Conservation (phyloP, 202 grass and related monocot species). For the Brachypodium distachyon region DNA sequence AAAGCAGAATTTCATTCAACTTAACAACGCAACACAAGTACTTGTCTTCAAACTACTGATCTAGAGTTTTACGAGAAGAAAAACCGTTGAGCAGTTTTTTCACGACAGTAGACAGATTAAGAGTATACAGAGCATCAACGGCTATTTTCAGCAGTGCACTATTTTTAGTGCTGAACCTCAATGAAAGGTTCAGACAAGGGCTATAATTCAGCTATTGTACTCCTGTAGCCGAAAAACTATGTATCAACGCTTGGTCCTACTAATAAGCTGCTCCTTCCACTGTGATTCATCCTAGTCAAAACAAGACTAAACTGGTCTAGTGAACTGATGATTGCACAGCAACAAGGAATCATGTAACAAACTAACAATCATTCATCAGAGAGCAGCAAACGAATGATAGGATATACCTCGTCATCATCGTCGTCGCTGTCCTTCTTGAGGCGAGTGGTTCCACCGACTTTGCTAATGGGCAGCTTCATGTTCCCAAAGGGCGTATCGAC, state of each 20-base stretch:
- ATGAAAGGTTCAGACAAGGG: not conserved
- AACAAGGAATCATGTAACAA: not conserved
- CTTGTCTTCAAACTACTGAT: too few species aligned
- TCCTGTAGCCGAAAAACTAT: not conserved
- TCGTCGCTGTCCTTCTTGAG: slow-evolving; percentile 75
- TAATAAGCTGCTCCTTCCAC: not conserved
- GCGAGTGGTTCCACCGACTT: slow-evolving; percentile 84
- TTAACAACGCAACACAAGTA: not conserved
- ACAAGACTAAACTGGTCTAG: not conserved
- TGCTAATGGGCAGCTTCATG: slow-evolving; percentile 94
- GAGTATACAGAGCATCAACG: not conserved
- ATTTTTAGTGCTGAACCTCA: not conserved
- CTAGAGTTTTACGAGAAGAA: not conserved
- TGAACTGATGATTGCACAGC: not conserved
- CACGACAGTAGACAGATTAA: too few species aligned
- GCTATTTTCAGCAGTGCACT: too few species aligned
- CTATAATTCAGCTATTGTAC: not conserved
- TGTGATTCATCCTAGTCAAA: not conserved
- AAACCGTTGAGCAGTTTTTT: not conserved
- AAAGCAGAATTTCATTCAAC: not conserved
- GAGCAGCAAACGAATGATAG: not conserved
- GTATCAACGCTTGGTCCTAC: not conserved
- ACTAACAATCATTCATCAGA: not conserved
- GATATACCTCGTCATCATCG: slow-evolving; percentile 46
- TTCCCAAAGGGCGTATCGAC: slow-evolving; percentile 84